Percentiles rank a stretch among this genome's conserved stretches.
Conservation (phyloP, 345 rosid genomes). For the Pistacia vera region DNA sequence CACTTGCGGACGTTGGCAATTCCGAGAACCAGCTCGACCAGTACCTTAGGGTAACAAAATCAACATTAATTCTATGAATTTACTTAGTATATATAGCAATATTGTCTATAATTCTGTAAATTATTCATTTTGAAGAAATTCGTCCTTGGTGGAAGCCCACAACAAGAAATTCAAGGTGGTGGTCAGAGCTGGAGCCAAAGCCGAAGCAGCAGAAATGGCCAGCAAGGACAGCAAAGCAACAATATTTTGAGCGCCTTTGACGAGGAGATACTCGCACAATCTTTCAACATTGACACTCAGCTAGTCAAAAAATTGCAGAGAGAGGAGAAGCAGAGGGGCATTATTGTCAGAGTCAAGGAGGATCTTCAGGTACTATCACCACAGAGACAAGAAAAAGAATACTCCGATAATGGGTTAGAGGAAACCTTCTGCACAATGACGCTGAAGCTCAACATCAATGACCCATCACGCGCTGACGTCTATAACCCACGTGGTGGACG, state of each 20-base stretch:
- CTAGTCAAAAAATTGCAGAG: slow-evolving; percentile 50
- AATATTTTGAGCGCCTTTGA: slow-evolving; percentile 56
- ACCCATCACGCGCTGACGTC: slow-evolving; percentile 52
- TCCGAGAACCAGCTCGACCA: slow-evolving; percentile 51
- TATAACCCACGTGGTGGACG: slow-evolving; percentile 71
- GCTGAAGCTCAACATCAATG: slow-evolving; percentile 44
- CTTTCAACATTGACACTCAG: slow-evolving; percentile 42
- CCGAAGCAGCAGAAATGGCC: slow-evolving; percentile 11
- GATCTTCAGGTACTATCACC: slow-evolving; percentile 40
- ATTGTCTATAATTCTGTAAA: background rate
- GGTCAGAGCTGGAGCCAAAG: background rate
- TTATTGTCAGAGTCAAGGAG: slow-evolving; percentile 43
- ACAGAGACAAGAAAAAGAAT: slow-evolving; percentile 11
- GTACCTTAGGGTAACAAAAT: slow-evolving; percentile 33
- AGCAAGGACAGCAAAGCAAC: slow-evolving; percentile 16
- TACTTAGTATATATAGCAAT: background rate
- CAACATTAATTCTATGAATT: background rate
- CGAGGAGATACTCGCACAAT: slow-evolving; percentile 36
- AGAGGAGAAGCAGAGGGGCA: slow-evolving; percentile 51
- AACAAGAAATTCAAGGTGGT: slow-evolving; percentile 16
- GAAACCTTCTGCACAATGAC: slow-evolving; percentile 59
- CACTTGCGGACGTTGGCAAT: slow-evolving; percentile 35
- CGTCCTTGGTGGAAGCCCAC: slow-evolving; percentile 56
- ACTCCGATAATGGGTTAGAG: slow-evolving; percentile 48
- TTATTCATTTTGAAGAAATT: slow-evolving; percentile 34